These are phyloP conservation scores for Termitomyces eurrhizus DNA, from an alignment of 768 basidiomycete genomes.

Conservation along the genomic window DNA sequence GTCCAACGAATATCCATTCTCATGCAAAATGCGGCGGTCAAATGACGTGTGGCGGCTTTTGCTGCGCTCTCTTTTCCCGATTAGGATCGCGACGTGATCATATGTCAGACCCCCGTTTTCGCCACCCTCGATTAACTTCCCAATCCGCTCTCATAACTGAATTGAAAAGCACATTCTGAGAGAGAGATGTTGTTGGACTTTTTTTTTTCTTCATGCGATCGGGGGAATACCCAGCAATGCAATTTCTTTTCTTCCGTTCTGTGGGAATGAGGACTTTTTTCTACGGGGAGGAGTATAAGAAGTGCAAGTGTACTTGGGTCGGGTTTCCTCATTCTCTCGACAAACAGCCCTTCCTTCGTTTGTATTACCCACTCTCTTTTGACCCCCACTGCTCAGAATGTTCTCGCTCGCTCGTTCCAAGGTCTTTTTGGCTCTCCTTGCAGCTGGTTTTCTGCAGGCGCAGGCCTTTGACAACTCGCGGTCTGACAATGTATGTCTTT, in stretches of 20 bases:
- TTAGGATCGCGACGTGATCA: neutral
- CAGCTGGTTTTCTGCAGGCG: slow-evolving; percentile 8
- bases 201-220: neutral
- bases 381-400: neutral
- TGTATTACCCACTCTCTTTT: slow-evolving; percentile 3
- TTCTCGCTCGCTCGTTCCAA: slow-evolving; percentile 1
- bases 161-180: neutral
- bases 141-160: neutral
- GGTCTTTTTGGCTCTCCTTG: slow-evolving; percentile 1
- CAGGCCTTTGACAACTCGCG: slow-evolving; percentile 30
- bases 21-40: neutral
- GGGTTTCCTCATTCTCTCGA: neutral
- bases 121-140: neutral
- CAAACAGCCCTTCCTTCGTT: neutral
- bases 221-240: neutral
- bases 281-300: neutral
- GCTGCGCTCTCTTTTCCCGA: neutral
- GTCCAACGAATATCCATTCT: too few relatives aligned
- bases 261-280: neutral
- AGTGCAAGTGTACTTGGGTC: neutral
- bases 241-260: neutral
- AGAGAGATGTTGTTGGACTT: neutral
- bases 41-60: neutral
- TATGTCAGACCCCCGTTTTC: neutral
- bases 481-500: slow-evolving; percentile 33